Conservation (phyloP, 208 protist species). For the Trypanosoma caninum region DNA sequence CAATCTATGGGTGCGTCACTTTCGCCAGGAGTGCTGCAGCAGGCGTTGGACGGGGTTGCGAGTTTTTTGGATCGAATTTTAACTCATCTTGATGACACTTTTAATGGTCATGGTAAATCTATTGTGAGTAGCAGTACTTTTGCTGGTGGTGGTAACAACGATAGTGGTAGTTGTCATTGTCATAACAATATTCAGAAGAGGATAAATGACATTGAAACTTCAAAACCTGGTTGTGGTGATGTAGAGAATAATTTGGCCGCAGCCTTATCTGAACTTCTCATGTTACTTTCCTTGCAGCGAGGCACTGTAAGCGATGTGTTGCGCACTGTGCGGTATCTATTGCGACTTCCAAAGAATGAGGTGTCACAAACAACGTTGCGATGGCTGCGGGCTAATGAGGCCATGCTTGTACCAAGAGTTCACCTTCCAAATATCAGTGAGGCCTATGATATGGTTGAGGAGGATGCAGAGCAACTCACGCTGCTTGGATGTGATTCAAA, state of each 20-base stretch:
- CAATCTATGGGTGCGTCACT: constrained; percentile 22
- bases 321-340: constrained; percentile 52
- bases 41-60: constrained; percentile 57
- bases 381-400: constrained; percentile 52
- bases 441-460: constrained; percentile 45
- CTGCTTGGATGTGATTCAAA: constrained; percentile 33
- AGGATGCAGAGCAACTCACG: constrained; percentile 51
- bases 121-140: neutral
- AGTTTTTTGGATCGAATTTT: constrained; percentile 33
- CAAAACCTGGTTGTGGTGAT: neutral
- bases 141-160: neutral
- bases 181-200: neutral
- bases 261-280: constrained; percentile 57
- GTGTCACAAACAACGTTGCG: constrained; percentile 33
- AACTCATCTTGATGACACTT: neutral
- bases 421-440: constrained; percentile 49
- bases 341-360: constrained; percentile 32
- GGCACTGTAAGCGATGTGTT: constrained; percentile 71
- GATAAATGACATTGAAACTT: neutral
- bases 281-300: constrained; percentile 72
- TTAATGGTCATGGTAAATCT: neutral
- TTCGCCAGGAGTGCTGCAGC: constrained; percentile 50
- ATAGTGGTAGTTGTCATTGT: neutral
- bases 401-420: constrained; percentile 36
- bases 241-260: constrained; percentile 8